Evolutionary conservation across 306 rosid species (phyloP).

Genomic region (Fragaria nilgerrensis): DNA sequence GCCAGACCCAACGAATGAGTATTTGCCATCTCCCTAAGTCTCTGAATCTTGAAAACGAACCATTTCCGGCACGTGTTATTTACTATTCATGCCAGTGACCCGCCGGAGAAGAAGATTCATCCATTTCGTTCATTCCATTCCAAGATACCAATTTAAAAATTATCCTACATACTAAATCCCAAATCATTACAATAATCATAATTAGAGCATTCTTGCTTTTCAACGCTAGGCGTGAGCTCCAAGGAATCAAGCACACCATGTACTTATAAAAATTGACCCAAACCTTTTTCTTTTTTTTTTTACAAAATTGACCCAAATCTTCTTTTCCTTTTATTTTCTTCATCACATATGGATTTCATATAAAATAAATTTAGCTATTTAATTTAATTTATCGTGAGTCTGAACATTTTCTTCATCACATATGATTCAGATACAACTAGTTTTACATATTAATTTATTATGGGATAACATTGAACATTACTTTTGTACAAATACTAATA

Average conservation of each 20-base stretch:
- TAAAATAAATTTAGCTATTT: too few species aligned
- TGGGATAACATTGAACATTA: too few species aligned
- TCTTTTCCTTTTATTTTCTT: too few species aligned
- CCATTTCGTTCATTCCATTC: neutral
- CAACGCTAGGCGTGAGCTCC: constrained; percentile 13
- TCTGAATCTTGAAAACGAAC: neutral
- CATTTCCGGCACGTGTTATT: neutral
- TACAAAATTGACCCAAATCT: too few species aligned
- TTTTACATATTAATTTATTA: too few species aligned
- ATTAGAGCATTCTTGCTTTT: neutral
- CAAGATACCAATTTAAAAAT: neutral
- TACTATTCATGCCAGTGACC: constrained; percentile 1
- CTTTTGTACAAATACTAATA: too few species aligned
- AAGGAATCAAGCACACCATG: neutral
- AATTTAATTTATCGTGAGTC: too few species aligned
- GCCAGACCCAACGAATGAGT: neutral
- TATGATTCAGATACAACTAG: too few species aligned
- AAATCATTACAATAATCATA: neutral
- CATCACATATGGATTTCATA: too few species aligned
- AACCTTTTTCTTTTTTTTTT: too few species aligned
- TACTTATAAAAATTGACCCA: too few species aligned
- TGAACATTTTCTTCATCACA: too few species aligned
- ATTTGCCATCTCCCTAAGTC: neutral
- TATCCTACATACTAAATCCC: neutral
- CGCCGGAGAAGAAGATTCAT: neutral